Evolutionary conservation across 2,329 filamentous ascomycete species (phyloP).

Genomic region (Periglandula ipomoeae): DNA sequence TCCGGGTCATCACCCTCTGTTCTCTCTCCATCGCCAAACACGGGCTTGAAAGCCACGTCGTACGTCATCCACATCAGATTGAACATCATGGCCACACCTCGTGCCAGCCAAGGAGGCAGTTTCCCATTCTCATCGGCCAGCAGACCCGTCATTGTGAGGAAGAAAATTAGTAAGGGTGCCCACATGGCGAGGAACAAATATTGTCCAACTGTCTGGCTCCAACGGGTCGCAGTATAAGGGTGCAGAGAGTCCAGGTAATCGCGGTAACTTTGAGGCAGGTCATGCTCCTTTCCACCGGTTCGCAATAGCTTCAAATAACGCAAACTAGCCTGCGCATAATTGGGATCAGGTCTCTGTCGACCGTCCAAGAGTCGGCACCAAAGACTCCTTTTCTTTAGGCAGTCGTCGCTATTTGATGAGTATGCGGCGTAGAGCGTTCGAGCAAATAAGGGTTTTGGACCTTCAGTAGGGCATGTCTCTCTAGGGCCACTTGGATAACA

Average conservation of each 20-base stretch:
- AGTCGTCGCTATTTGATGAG: conserved; percentile 24
- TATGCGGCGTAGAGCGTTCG: conserved; percentile 73
- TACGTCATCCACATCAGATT: conserved; percentile 36
- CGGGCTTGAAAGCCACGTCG: conserved; percentile 37
- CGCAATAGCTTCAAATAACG: conserved; percentile 77
- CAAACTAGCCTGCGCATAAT: conserved; percentile 72
- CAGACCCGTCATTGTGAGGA: conserved; percentile 34
- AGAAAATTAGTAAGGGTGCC: conserved; percentile 43
- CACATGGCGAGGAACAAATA: conserved; percentile 52
- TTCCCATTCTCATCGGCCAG: conserved; percentile 58
- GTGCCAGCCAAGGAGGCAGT: conserved; percentile 57
- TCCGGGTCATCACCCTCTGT: conserved; percentile 25
- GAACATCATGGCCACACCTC: conserved; percentile 42
- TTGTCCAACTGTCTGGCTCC: conserved; percentile 56
- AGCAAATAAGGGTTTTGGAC: conserved; percentile 62
- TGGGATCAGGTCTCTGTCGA: conserved; percentile 50
- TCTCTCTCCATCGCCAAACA: conserved; percentile 83
- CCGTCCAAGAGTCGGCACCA: conserved; percentile 36
- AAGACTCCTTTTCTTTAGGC: conserved; percentile 30
- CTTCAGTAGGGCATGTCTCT: conserved; percentile 50
- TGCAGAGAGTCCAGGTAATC: conserved; percentile 60
- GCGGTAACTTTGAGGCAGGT: conserved; percentile 71
- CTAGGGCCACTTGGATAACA: conserved; percentile 59
- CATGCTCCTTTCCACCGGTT: conserved; percentile 69
- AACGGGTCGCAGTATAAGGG: conserved; percentile 61